phyloP scores from a whole-genome alignment of 495 filamentous ascomycete species.

The Talaromyces borbonicus region DNA sequence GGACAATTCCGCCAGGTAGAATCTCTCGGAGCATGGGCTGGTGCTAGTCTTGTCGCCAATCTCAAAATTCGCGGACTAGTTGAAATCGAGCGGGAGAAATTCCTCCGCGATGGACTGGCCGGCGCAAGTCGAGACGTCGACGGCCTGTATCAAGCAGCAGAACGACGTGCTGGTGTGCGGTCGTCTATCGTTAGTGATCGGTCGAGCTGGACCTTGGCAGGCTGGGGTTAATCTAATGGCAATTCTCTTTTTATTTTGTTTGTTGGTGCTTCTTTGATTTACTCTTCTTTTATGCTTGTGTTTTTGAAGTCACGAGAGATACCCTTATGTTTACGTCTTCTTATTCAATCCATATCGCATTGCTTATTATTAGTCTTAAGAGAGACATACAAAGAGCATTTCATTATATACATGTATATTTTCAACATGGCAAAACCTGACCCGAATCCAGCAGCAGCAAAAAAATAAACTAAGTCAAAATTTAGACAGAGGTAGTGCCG shows the following conservation, averaged over 20 bases:
- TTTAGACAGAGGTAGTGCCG: slow-evolving; percentile 23
- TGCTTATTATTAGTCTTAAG: neutral
- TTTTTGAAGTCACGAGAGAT: too few relatives aligned
- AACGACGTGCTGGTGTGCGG: slow-evolving; percentile 42
- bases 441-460: too few relatives aligned
- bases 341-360: neutral
- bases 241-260: neutral
- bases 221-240: slow-evolving; percentile 50
- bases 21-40: slow-evolving; percentile 80
- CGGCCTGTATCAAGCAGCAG: slow-evolving; percentile 35
- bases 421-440: too few relatives aligned
- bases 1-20: slow-evolving; percentile 67
- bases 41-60: slow-evolving; percentile 70
- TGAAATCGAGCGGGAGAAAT: slow-evolving; percentile 78
- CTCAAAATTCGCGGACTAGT: slow-evolving; percentile 71
- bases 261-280: slow-evolving; percentile 1
- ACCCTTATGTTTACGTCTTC: slow-evolving; percentile 7
- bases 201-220: slow-evolving; percentile 68
- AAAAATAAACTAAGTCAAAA: too few relatives aligned
- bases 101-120: slow-evolving; percentile 63
- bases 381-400: neutral
- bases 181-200: slow-evolving; percentile 43
- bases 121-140: slow-evolving; percentile 61
- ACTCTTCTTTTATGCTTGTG: too few relatives aligned
- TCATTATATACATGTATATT: too few relatives aligned